Conservation (phyloP, 2,329 filamentous ascomycete species). For the Pyricularia sp. region DNA sequence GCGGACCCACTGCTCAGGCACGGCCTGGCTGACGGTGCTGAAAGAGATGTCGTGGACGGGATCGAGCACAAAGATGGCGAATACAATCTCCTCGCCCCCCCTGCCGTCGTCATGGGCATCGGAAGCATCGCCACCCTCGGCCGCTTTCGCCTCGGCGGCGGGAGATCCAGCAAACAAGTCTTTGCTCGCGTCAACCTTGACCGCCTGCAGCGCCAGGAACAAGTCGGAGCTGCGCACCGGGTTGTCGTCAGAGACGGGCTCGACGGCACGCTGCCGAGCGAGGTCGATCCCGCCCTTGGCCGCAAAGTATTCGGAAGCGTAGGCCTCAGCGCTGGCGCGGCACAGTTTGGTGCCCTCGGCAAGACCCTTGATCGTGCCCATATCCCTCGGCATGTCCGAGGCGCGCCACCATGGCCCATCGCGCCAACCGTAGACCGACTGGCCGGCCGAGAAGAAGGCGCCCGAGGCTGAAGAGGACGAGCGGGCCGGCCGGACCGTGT, state of each 20-base stretch:
- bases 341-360: conserved; percentile 85
- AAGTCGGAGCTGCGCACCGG: conserved; percentile 88
- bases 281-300: conserved; percentile 65
- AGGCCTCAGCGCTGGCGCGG: conserved; percentile 76
- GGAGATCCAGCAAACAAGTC: conserved; percentile 50
- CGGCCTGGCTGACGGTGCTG: conserved; percentile 64
- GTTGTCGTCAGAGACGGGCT: conserved; percentile 70
- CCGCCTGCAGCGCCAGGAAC: conserved; percentile 88
- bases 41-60: conserved; percentile 87
- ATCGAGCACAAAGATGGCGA: conserved; percentile 72
- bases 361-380: conserved; percentile 68
- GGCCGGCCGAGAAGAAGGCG: conserved; percentile 31
- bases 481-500: neutral
- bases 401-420: conserved; percentile 96
- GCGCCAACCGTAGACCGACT: conserved; percentile 59
- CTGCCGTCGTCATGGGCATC: conserved; percentile 35
- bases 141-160: conserved; percentile 38
- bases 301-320: conserved; percentile 74
- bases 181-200: conserved; percentile 47
- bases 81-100: conserved; percentile 50
- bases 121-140: conserved; percentile 36
- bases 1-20: conserved; percentile 74
- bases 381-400: conserved; percentile 53
- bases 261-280: conserved; percentile 66
- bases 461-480: conserved; percentile 15